Percentiles rank a stretch among this genome's conserved stretches.
Conservation (phyloP, 208 protist genomes). For the Wallacemonas sp. region DNA sequence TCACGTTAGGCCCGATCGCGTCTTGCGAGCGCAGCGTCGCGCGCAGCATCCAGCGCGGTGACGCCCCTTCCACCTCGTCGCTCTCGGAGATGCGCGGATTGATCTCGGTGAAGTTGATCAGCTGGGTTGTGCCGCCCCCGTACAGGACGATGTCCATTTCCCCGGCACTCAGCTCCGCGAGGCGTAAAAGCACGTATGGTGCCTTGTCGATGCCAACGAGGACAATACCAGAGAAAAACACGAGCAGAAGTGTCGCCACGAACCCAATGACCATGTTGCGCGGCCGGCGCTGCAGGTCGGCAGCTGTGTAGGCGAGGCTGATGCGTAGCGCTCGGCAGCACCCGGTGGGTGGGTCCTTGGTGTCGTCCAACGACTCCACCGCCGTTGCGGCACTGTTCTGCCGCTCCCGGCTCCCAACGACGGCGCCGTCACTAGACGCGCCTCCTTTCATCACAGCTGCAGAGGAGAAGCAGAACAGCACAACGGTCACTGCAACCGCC, state of each 20-base stretch:
- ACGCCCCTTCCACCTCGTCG: conserved; percentile 28
- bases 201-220: conserved; percentile 54
- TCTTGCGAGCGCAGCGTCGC: conserved; percentile 24
- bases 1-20: neutral
- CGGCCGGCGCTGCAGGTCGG: conserved; percentile 49
- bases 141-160: conserved; percentile 73
- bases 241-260: conserved; percentile 53
- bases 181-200: conserved; percentile 68
- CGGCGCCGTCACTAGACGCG: neutral
- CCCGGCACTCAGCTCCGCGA: conserved; percentile 58
- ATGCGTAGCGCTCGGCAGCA: conserved; percentile 24
- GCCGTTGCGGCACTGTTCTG: neutral
- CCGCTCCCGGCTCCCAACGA: neutral
- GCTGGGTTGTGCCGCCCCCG: conserved; percentile 10
- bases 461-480: no score
- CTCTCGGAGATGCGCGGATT: conserved; percentile 3
- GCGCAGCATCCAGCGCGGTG: conserved; percentile 64
- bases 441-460: no score
- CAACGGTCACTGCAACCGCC: no score
- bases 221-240: conserved; percentile 64
- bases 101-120: conserved; percentile 67
- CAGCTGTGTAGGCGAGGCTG: conserved; percentile 41
- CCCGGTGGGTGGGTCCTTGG: neutral
- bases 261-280: conserved; percentile 65
- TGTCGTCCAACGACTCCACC: neutral